Conservation (phyloP, 345 rosid genomes). For the Euphorbia pulcherrima region DNA sequence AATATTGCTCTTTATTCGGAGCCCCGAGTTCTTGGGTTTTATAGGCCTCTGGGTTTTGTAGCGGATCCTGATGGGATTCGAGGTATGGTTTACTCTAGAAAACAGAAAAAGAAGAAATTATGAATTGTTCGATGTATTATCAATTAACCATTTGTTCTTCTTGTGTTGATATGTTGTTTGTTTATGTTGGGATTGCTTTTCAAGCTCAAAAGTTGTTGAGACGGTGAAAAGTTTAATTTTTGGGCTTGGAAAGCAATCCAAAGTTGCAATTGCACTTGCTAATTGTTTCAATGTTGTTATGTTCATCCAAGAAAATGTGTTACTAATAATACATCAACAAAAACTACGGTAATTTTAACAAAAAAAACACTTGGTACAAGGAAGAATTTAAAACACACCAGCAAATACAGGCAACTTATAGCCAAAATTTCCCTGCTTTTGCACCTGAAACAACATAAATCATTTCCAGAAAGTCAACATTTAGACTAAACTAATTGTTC, state of each 20-base stretch:
- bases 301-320: not conserved
- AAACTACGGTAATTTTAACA: too few species aligned
- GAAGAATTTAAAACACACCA: not conserved
- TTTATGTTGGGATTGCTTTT: too few species aligned
- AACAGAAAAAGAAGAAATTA: conserved; percentile 41
- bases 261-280: not conserved
- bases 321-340: too few species aligned
- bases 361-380: not conserved
- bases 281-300: not conserved
- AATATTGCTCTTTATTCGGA: conserved; percentile 82
- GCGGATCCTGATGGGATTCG: conserved; percentile 91
- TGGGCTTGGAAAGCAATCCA: not conserved
- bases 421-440: not conserved
- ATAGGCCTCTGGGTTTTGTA: conserved; percentile 80
- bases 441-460: conserved; percentile 7
- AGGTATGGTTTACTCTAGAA: conserved; percentile 82
- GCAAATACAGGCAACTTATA: not conserved
- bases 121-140: too few species aligned
- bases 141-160: not conserved
- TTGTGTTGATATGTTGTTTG: too few species aligned
- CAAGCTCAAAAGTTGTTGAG: too few species aligned
- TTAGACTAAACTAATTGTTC: too few species aligned
- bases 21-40: conserved; percentile 89
- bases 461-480: not conserved
- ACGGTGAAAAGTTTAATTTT: too few species aligned